Conservation (phyloP, 1,139 yeast species). For the Kazachstania sp. region DNA sequence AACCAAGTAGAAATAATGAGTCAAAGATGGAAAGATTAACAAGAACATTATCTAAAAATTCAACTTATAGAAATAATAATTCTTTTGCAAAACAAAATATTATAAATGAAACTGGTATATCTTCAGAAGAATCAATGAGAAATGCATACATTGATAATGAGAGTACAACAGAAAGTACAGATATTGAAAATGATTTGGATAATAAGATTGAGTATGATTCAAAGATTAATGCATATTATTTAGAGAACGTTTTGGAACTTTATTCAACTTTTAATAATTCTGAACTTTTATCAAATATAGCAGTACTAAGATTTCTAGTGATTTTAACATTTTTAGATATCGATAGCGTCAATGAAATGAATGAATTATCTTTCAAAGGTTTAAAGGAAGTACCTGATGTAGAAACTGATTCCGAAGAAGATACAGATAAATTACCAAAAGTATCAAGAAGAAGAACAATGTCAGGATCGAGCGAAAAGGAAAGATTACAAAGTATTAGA, state of each 20-base stretch:
- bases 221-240: conserved; percentile 8
- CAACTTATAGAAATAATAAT: background rate
- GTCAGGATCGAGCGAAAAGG: conserved; percentile 11
- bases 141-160: background rate
- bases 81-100: background rate
- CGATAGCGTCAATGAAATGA: conserved; percentile 22
- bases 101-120: background rate
- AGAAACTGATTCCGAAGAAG: background rate
- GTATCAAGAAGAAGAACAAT: background rate
- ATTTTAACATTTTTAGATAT: conserved; percentile 22
- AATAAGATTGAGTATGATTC: conserved; percentile 1
- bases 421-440: background rate
- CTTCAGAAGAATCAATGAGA: background rate
- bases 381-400: conserved; percentile 14
- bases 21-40: background rate
- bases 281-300: conserved; percentile 22
- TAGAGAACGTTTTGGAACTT: conserved; percentile 18
- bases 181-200: conserved; percentile 1
- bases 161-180: background rate
- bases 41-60: background rate
- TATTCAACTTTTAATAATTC: conserved; percentile 18
- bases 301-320: conserved; percentile 22
- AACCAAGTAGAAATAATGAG: background rate
- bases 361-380: conserved; percentile 19
- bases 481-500: conserved; percentile 14